These are phyloP conservation scores for Talaromyces sp. DNA, from an alignment of 2,329 filamentous ascomycete genomes.

Conservation along the genomic window DNA sequence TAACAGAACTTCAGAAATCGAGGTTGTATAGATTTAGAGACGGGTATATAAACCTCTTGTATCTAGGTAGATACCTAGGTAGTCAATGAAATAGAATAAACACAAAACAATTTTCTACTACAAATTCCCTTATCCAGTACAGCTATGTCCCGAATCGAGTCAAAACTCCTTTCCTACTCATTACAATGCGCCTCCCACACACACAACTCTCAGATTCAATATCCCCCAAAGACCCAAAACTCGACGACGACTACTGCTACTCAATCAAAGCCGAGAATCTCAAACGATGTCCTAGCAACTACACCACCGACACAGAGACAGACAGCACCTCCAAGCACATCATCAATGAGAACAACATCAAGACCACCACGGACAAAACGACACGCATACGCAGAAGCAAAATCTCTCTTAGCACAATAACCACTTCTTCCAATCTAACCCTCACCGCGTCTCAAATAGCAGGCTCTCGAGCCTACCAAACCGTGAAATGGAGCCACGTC, in stretches of 20 bases:
- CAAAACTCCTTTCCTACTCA: neutral
- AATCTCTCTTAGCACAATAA: constrained; percentile 6
- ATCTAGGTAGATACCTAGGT: no score
- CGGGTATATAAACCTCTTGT: no score
- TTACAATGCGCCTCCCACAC: constrained; percentile 4
- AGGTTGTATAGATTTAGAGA: no score
- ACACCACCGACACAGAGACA: neutral
- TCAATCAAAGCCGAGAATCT: neutral
- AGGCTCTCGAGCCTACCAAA: neutral
- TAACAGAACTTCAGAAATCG: no score
- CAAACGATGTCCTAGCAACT: neutral
- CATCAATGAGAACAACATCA: neutral
- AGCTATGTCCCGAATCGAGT: neutral
- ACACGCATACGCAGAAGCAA: constrained; percentile 6
- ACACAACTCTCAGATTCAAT: neutral
- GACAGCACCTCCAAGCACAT: neutral
- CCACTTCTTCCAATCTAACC: neutral
- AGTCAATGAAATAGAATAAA: no score
- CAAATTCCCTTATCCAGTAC: neutral
- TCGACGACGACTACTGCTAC: no score
- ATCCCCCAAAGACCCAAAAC: neutral
- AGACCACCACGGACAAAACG: neutral
- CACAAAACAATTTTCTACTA: neutral
- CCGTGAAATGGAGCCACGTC: constrained; percentile 10
- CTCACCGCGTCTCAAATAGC: neutral